Evolutionary conservation across 331 rosid species (phyloP).

Genomic region (Malus hybrid): DNA sequence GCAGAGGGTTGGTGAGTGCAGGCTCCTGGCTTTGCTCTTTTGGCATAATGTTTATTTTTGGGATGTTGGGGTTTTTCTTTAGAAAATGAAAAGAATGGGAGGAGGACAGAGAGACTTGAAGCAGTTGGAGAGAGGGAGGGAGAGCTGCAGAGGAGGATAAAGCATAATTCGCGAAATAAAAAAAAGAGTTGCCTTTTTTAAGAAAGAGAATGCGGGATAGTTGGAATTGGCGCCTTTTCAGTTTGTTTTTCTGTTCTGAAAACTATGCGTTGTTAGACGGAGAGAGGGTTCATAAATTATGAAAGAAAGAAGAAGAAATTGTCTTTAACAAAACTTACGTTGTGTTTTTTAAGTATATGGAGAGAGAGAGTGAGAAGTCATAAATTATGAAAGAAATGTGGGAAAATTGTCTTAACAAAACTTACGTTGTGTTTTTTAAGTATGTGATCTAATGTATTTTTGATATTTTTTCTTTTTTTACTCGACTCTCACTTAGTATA

Average conservation of each 20-base stretch:
- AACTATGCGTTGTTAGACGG: not conserved
- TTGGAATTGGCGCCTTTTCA: slow-evolving; percentile 8
- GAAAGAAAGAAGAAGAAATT: too few relatives aligned
- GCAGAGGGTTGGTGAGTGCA: slow-evolving; percentile 18
- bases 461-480: too few relatives aligned
- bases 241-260: not conserved
- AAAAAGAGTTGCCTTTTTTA: slow-evolving; percentile 26
- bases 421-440: too few relatives aligned
- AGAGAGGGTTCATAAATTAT: too few relatives aligned
- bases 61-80: slow-evolving; percentile 5
- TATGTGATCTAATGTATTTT: too few relatives aligned
- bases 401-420: too few relatives aligned
- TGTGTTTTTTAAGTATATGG: too few relatives aligned
- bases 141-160: not conserved
- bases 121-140: not conserved
- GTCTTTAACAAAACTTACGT: too few relatives aligned
- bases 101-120: not conserved
- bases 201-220: not conserved
- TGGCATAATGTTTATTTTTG: slow-evolving; percentile 39
- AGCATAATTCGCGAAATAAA: not conserved
- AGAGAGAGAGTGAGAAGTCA: too few relatives aligned
- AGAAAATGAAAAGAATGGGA: not conserved
- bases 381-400: too few relatives aligned
- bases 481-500: too few relatives aligned
- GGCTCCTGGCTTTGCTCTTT: slow-evolving; percentile 30